Percentiles rank a stretch among this genome's conserved stretches.
Conservation (phyloP, 2,329 filamentous ascomycete species). For the Knufia fluminis region DNA sequence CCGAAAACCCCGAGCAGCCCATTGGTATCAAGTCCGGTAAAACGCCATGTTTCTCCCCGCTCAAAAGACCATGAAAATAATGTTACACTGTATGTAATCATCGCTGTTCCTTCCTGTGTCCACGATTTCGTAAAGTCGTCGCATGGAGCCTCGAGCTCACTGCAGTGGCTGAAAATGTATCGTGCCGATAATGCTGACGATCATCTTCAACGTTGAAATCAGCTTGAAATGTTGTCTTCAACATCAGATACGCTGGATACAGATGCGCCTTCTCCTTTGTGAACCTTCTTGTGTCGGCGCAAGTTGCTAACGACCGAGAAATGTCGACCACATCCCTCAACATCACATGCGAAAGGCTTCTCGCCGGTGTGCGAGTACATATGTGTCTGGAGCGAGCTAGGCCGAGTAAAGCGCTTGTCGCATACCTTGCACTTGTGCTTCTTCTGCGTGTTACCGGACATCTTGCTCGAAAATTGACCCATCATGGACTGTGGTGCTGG, state of each 20-base stretch:
- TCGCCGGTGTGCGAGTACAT: conserved; percentile 99
- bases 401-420: conserved; percentile 92
- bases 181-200: not conserved
- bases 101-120: not conserved
- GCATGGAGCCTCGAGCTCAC: not conserved
- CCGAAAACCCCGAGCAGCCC: not conserved
- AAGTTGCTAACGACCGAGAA: conserved; percentile 97
- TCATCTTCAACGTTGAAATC: not conserved
- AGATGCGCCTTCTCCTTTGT: conserved; percentile 52
- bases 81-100: conserved; percentile 2
- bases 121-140: conserved; percentile 1
- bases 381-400: conserved; percentile 89
- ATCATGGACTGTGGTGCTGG: conserved; percentile 95
- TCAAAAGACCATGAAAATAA: not conserved
- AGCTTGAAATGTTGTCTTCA: conserved; percentile 15
- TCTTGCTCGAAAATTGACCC: conserved; percentile 95
- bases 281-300: conserved; percentile 88
- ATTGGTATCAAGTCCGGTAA: not conserved
- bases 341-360: conserved; percentile 91
- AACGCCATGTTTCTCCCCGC: not conserved
- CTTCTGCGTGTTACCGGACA: conserved; percentile 92
- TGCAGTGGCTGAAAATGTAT: not conserved
- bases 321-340: conserved; percentile 87
- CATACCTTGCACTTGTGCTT: conserved; percentile 99
- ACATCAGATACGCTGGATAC: conserved; percentile 21